A percentile compares a stretch with the other conserved stretches of the same genome.
phyloP scores from a whole-genome alignment of 768 basidiomycete genomes.

The Thelephora ganbajun region DNA sequence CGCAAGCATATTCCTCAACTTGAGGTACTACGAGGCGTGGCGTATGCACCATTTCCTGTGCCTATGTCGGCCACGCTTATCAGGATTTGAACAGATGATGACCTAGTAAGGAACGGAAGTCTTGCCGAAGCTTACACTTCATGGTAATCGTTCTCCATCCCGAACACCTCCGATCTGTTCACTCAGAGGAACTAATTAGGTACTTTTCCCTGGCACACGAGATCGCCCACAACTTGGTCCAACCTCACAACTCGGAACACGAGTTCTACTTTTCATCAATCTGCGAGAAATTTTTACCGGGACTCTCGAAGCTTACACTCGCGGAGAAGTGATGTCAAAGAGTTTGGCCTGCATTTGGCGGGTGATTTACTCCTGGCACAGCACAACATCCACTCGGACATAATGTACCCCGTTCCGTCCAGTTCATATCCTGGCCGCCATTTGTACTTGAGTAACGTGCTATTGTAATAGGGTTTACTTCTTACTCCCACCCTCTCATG shows the following conservation, averaged over 20 bases:
- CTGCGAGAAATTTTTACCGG: constrained; percentile 49
- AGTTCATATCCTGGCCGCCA: no score
- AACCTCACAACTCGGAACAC: constrained; percentile 81
- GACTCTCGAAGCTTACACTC: not conserved
- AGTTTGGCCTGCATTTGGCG: no score
- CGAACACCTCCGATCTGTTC: not conserved
- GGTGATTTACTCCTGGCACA: no score
- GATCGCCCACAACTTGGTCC: constrained; percentile 83
- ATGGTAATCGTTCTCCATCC: constrained; percentile 33
- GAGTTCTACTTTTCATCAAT: constrained; percentile 92
- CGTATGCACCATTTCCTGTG: constrained; percentile 35
- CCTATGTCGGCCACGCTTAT: not conserved
- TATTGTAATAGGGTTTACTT: no score
- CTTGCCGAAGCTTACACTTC: constrained; percentile 59
- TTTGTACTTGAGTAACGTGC: no score
- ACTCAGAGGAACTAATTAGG: constrained; percentile 24
- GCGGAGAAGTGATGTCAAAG: no score
- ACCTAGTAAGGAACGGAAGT: constrained; percentile 39
- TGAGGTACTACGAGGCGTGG: constrained; percentile 77
- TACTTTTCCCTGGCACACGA: constrained; percentile 90
- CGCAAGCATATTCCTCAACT: constrained; percentile 79
- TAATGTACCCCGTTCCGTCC: no score
- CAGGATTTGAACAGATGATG: constrained; percentile 41
- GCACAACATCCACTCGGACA: no score
- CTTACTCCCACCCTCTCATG: no score